Evolutionary conservation across 2,329 filamentous ascomycete genomes (phyloP), one percentile per base, ranked within the genome.

Genomic region (Alternaria brassicae): DNA sequence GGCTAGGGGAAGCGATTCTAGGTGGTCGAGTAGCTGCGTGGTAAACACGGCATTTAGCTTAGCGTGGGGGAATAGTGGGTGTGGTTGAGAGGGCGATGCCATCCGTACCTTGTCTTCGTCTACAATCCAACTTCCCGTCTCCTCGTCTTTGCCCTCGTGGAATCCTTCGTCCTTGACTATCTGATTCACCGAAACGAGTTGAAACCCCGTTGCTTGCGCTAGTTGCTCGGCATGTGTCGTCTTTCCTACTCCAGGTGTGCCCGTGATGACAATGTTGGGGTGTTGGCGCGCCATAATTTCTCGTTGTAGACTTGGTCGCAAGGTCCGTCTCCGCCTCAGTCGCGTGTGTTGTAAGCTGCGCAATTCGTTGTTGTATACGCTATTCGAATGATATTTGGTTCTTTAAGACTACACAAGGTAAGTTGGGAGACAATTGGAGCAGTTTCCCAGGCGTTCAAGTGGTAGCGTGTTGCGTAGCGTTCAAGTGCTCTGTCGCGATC

Each of bases 191-290:
- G 90, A 90, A 13, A 99, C 78, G 77, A 97, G 93, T 71, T 88
- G 89, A 65, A 98, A 81, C 1, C 90, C 91, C 8, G 90, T 91
- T 60, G 85, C 87, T 73, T 90, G 84, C 6, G 92, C 91, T 48
- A 99, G 82, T 71, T 88, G 84, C 78, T 96, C 91, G 75, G 91
- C 92, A 77, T 97, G 93, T 7, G 91, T 96, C 17, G 93, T 97
- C 82, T 99, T 99, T 73, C 95, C 95, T 27, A 96, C 92, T 55
- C 95, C 95, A 0, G 95, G 95, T 19, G 95, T 99, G 65, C 95
- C 95, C 39, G 95, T 98, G 67, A 99, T 85, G 68, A 99, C 90
- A 72, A 99, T 92, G 78, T 98, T 99, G 28, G 95, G 95, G 63
- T 76, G 74, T 56, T 76, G 77, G 57, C 81, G 79, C 60, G 77